Evolutionary conservation across 225 moss, liverwort and hornwort species (phyloP).

Genomic region (Bryum argenteum): DNA sequence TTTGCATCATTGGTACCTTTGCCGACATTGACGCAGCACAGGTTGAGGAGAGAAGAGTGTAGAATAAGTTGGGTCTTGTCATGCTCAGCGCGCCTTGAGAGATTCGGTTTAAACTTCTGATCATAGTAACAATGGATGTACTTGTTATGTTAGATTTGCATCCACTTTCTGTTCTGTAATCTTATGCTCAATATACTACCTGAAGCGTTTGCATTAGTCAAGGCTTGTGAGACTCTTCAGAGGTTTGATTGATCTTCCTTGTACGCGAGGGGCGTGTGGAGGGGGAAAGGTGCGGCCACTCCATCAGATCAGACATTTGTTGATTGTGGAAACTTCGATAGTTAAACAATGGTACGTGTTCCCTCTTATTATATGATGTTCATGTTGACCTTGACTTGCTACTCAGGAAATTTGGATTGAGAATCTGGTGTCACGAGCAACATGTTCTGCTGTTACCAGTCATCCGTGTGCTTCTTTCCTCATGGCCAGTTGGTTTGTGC

Average conservation of each 20-base stretch:
- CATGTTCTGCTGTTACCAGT: background rate
- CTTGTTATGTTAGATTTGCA: background rate
- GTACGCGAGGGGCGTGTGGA: conserved; percentile 12
- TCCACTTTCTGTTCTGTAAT: background rate
- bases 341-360: conserved; percentile 33
- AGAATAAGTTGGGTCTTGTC: background rate
- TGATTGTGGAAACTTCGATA: background rate
- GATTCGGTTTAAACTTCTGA: background rate
- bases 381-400: conserved; percentile 7
- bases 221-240: conserved; percentile 5
- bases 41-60: background rate
- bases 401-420: background rate
- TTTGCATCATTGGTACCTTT: background rate
- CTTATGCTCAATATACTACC: background rate
- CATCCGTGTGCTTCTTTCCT: conserved; percentile 11
- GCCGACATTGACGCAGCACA: background rate
- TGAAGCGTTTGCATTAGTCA: conserved; percentile 1
- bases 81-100: background rate
- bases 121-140: background rate
- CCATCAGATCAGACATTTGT: background rate
- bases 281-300: background rate
- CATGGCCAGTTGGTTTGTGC: background rate
- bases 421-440: background rate
- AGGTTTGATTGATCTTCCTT: background rate
- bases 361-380: background rate